Conservation (phyloP, 1,284 basidiomycete genomes). For the Boletus albobrunnescens region DNA sequence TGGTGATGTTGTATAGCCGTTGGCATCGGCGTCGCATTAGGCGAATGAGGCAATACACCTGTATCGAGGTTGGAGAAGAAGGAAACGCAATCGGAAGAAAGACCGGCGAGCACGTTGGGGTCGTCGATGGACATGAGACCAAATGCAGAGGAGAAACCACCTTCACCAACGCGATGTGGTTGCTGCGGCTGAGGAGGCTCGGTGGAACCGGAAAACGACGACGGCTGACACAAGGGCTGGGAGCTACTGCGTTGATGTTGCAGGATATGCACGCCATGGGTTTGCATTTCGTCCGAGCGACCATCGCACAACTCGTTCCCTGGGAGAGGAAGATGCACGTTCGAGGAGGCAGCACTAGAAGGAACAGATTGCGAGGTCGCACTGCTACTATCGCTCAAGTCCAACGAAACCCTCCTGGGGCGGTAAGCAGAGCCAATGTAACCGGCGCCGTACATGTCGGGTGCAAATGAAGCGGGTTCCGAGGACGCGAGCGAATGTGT, state of each 20-base stretch:
- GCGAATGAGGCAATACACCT: slow-evolving; percentile 33
- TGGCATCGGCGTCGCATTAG: slow-evolving; percentile 48
- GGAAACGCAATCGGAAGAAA: slow-evolving; percentile 51
- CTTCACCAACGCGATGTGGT: slow-evolving; percentile 29
- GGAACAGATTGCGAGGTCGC: slow-evolving; percentile 32
- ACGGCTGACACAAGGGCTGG: slow-evolving; percentile 16
- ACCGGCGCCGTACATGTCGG: slow-evolving; percentile 23
- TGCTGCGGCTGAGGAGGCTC: slow-evolving; percentile 14
- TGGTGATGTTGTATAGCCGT: slow-evolving; percentile 22
- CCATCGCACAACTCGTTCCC: slow-evolving; percentile 22
- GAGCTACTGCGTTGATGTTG: slow-evolving; percentile 22
- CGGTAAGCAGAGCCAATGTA: slow-evolving; percentile 29
- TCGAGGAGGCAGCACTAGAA: slow-evolving; percentile 40
- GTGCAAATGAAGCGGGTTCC: slow-evolving; percentile 21
- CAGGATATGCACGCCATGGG: slow-evolving; percentile 14
- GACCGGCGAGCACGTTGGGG: slow-evolving; percentile 56
- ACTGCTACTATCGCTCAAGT: slow-evolving; percentile 34
- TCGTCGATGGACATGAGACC: slow-evolving; percentile 71
- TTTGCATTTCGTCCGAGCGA: slow-evolving; percentile 22
- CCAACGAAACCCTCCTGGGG: slow-evolving; percentile 26
- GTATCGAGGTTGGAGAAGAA: slow-evolving; percentile 51
- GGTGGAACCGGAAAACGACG: slow-evolving; percentile 4
- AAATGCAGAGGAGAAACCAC: slow-evolving; percentile 61
- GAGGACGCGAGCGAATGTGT: slow-evolving; percentile 19
- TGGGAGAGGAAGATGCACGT: slow-evolving; percentile 39